Conservation (phyloP, 2,329 filamentous ascomycete genomes). For the Beauveria sp. region DNA sequence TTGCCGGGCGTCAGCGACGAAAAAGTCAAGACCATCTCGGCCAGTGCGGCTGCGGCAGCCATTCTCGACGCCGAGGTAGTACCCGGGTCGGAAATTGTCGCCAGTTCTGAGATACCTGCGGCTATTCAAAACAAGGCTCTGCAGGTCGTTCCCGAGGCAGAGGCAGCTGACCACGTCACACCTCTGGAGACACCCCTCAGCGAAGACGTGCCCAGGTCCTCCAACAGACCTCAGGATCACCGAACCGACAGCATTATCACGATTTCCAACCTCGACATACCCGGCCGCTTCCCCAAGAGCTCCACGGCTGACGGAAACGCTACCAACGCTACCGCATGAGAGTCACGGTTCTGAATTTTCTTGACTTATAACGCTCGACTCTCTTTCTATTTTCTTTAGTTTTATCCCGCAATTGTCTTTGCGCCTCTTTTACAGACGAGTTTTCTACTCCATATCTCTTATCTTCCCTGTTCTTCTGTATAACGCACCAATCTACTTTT, state of each 20-base stretch:
- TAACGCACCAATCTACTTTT: slow-evolving; percentile 2
- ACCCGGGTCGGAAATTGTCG: neutral
- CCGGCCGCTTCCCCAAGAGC: slow-evolving; percentile 55
- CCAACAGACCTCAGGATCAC: slow-evolving; percentile 15
- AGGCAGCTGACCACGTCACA: slow-evolving; percentile 12
- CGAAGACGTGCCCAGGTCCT: slow-evolving; percentile 10
- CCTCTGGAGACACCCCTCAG: slow-evolving; percentile 8
- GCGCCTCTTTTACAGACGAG: neutral
- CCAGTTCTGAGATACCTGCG: neutral
- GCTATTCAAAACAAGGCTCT: slow-evolving; percentile 4
- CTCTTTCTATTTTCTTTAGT: slow-evolving; percentile 1
- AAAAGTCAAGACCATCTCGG: slow-evolving; percentile 3
- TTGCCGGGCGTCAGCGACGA: slow-evolving; percentile 7
- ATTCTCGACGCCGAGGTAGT: neutral
- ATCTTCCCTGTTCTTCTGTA: neutral
- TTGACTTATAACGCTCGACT: slow-evolving; percentile 1
- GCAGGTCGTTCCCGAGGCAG: slow-evolving; percentile 14
- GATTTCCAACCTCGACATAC: slow-evolving; percentile 61
- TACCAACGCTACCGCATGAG: slow-evolving; percentile 40
- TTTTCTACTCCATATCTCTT: slow-evolving; percentile 3
- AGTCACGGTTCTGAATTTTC: slow-evolving; percentile 30
- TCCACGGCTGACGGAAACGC: slow-evolving; percentile 38
- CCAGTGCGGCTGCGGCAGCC: neutral
- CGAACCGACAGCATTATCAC: slow-evolving; percentile 41
- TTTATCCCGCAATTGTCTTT: neutral